Evolutionary conservation across 2,329 filamentous ascomycete species (phyloP), one percentile per base, ranked within the genome.

Genomic region (Coniosporium uncinatum): DNA sequence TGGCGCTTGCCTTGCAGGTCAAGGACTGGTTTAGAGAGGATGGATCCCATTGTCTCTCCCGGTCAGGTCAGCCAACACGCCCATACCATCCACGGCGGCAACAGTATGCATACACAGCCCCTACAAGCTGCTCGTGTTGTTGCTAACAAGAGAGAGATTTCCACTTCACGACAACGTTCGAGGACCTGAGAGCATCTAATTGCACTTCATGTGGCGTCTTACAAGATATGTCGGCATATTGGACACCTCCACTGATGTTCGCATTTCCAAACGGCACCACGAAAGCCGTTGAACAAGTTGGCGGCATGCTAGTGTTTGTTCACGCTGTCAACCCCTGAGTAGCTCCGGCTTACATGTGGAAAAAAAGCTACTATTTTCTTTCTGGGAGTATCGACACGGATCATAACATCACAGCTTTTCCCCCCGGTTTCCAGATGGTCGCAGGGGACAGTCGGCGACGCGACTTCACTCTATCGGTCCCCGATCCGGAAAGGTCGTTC

Each of bases 331-430:
- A n/a, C n/a, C n/a, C n/a, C n/a, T n/a, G n/a, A n/a, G n/a, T n/a
- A n/a, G n/a, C n/a, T n/a, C n/a, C n/a, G n/a, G n/a, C n/a, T n/a
- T n/a, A n/a, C n/a, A n/a, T n/a, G n/a, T n/a, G n/a, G n/a, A n/a
- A n/a, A n/a, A n/a, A n/a, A n/a, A n/a, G n/a, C n/a, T 96, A 97
- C 73, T 96, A 96, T 64, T 79, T 95, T 37, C 78, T 88, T 11
- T 81, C 84, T 54, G 75, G 78, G n/a, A n/a, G n/a, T n/a, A n/a
- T n/a, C n/a, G n/a, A n/a, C n/a, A n/a, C n/a, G n/a, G n/a, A n/a
- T 36, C 73, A 75, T 6, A 66, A 73, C 35, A 63, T 94, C 43
- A 75, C 72, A 20, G 82, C 86, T 1, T 95, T 94, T 67, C 86
- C 85, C 11, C 56, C 72, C 8, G 83, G 81, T 17, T 73, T 91